Conservation (phyloP, 345 rosid species). For the Nasturtium officinale region DNA sequence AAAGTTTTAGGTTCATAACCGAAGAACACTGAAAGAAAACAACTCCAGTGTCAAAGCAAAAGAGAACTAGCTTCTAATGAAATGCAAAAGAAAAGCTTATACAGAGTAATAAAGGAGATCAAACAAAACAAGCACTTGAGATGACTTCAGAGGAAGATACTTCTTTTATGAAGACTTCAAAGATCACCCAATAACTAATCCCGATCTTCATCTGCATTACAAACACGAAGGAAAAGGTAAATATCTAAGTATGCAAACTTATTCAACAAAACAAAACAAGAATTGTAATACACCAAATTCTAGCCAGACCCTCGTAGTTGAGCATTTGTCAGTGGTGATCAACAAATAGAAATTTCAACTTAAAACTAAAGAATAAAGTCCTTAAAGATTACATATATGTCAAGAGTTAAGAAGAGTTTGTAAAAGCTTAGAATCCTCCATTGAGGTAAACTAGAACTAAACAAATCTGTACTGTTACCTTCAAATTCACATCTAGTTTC, state of each 20-base stretch:
- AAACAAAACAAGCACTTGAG: conserved; percentile 34
- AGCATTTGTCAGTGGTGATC: not conserved
- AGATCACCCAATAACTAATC: conserved; percentile 22
- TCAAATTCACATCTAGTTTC: not conserved
- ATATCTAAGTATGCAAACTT: not conserved
- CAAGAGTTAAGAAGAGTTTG: not conserved
- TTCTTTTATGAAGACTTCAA: conserved; percentile 13
- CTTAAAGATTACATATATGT: too few species aligned
- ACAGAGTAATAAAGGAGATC: conserved; percentile 19
- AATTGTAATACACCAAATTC: not conserved
- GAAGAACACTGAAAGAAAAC: conserved; percentile 9
- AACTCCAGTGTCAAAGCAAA: conserved; percentile 26
- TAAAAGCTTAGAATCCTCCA: not conserved
- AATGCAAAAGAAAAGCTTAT: conserved; percentile 22
- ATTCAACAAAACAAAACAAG: conserved; percentile 3
- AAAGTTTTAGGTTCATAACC: conserved; percentile 30
- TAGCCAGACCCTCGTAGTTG: too few species aligned
- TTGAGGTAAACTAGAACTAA: not conserved
- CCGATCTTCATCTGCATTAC: conserved; percentile 46
- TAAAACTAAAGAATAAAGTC: not conserved
- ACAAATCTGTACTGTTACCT: not conserved
- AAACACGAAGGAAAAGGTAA: not conserved
- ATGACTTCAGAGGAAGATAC: conserved; percentile 9
- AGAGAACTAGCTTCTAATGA: conserved; percentile 22
- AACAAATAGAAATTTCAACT: not conserved